Evolutionary conservation across 441 rosid species (phyloP).

Genomic region (Pelargonium citronellum): DNA sequence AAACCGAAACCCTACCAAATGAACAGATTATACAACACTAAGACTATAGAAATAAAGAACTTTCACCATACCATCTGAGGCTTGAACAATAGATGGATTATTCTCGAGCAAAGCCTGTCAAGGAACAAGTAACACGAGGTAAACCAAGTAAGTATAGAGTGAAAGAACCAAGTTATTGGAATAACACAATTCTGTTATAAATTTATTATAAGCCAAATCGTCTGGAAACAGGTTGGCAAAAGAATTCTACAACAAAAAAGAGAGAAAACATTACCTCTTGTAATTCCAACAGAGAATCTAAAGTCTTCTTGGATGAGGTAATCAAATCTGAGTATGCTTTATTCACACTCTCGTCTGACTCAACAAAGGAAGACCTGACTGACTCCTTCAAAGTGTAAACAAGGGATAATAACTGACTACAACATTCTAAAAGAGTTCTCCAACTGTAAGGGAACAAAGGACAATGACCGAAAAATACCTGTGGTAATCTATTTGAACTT

Average conservation of each 20-base stretch:
- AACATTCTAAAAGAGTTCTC: neutral
- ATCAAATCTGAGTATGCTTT: constrained; percentile 58
- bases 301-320: constrained; percentile 56
- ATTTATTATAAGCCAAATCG: neutral
- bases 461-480: constrained; percentile 30
- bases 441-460: neutral
- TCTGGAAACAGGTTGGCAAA: neutral
- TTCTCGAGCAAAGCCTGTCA: constrained; percentile 75
- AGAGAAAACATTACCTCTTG: constrained; percentile 45
- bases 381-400: constrained; percentile 48
- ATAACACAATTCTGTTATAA: constrained; percentile 5
- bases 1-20: too few relatives aligned
- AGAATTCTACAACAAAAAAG: neutral
- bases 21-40: too few relatives aligned
- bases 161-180: neutral
- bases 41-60: too few relatives aligned
- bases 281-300: constrained; percentile 67
- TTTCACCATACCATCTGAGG: constrained; percentile 44
- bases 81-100: constrained; percentile 60
- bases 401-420: constrained; percentile 7
- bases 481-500: constrained; percentile 71
- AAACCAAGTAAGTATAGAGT: neutral
- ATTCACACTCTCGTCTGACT: constrained; percentile 43
- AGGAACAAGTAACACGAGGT: constrained; percentile 9
- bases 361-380: constrained; percentile 54